Conservation (phyloP, 768 basidiomycete species). For the Lactifluus echinatus region DNA sequence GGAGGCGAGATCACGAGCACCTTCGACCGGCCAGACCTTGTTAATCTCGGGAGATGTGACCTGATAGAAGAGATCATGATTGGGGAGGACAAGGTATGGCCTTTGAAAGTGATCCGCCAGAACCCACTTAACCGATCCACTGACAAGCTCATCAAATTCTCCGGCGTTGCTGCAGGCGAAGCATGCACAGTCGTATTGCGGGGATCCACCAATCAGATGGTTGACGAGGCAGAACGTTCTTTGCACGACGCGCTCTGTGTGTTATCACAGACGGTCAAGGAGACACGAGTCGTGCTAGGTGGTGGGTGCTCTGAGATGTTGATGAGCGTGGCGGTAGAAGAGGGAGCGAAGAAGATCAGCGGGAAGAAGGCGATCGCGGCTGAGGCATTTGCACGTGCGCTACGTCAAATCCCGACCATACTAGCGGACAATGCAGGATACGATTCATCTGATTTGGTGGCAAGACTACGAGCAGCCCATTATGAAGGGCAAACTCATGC, state of each 20-base stretch:
- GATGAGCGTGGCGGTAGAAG: conserved; percentile 93
- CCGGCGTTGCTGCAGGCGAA: conserved; percentile 94
- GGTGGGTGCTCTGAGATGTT: conserved; percentile 98
- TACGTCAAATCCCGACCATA: conserved; percentile 93
- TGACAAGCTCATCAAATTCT: conserved; percentile 95
- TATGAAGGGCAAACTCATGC: conserved; percentile 82
- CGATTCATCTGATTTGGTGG: conserved; percentile 93
- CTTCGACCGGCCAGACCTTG: conserved; percentile 86
- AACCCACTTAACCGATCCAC: background rate
- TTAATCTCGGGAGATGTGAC: conserved; percentile 89
- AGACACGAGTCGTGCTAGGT: conserved; percentile 88
- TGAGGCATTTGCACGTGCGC: conserved; percentile 82
- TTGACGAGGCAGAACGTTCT: conserved; percentile 97
- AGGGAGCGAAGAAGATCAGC: conserved; percentile 70
- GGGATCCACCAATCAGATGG: conserved; percentile 97
- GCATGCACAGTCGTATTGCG: conserved; percentile 97
- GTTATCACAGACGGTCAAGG: conserved; percentile 94
- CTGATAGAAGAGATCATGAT: conserved; percentile 99
- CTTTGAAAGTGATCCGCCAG: conserved; percentile 2
- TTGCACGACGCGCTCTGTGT: conserved; percentile 97
- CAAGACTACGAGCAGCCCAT: conserved; percentile 85
- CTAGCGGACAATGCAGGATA: conserved; percentile 97
- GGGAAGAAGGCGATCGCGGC: conserved; percentile 96
- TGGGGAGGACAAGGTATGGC: conserved; percentile 89
- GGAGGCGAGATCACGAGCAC: conserved; percentile 97